Conservation (phyloP, 306 rosid species). For the Citrullus mucosospermus region DNA sequence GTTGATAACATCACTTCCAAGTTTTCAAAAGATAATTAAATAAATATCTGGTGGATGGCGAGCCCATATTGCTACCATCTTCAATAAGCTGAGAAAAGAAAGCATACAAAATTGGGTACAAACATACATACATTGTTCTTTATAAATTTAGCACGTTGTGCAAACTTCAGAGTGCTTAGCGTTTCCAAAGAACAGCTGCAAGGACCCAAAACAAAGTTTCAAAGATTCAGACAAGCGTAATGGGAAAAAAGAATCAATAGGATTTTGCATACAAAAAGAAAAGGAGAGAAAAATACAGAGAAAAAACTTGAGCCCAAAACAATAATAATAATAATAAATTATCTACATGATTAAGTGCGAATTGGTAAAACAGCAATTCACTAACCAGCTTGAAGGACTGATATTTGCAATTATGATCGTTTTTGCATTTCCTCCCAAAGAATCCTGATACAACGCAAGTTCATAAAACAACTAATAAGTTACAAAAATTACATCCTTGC, state of each 20-base stretch:
- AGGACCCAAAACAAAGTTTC: conserved; percentile 8
- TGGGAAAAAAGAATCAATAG: not conserved
- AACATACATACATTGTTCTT: conserved; percentile 77
- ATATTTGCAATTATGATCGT: conserved; percentile 85
- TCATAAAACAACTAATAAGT: conserved; percentile 4
- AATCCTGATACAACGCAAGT: conserved; percentile 55
- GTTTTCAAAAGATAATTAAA: not conserved
- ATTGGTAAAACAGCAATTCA: conserved; percentile 14
- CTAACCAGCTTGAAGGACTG: conserved; percentile 87
- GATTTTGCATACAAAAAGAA: not conserved
- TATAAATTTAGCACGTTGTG: conserved; percentile 91
- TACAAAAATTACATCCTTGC: not conserved
- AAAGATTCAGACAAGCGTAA: not conserved
- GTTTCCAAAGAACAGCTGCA: conserved; percentile 96
- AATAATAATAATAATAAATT: not conserved
- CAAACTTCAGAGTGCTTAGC: conserved; percentile 94
- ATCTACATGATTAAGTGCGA: conserved; percentile 5
- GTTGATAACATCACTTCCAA: not conserved
- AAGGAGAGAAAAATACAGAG: not conserved
- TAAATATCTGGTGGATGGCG: not conserved
- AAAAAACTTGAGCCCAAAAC: not conserved
- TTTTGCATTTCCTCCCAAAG: conserved; percentile 92
- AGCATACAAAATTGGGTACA: not conserved
- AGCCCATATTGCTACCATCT: not conserved
- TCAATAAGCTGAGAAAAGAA: not conserved